A percentile compares a stretch with the other conserved stretches of the same genome.
Evolutionary conservation across 371 early-diverging fungal genomes (phyloP).

Genomic region (Mucor sp.): DNA sequence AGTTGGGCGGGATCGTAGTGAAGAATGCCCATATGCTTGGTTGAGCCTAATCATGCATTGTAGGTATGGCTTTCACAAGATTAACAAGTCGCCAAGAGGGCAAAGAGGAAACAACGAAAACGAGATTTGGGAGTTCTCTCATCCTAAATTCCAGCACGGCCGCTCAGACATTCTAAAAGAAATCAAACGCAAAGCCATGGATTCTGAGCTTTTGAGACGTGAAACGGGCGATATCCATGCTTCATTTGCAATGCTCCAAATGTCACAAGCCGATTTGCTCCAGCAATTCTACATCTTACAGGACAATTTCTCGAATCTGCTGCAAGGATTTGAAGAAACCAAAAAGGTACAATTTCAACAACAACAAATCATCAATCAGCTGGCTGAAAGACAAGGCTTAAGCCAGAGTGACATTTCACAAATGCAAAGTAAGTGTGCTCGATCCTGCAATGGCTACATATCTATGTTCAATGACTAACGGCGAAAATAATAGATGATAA

Average conservation of each 20-base stretch:
- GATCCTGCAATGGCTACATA: neutral
- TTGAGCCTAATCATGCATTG: neutral
- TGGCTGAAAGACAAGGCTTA: conserved; percentile 25
- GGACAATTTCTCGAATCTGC: conserved; percentile 61
- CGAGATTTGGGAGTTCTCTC: conserved; percentile 57
- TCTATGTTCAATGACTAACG: neutral
- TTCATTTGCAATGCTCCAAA: conserved; percentile 67
- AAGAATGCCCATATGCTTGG: neutral
- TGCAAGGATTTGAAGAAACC: conserved; percentile 66
- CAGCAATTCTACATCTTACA: conserved; percentile 66
- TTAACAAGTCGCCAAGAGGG: conserved; percentile 66
- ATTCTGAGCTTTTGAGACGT: conserved; percentile 68
- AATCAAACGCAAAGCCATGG: conserved; percentile 65
- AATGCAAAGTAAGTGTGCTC: conserved; percentile 2
- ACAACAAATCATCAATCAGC: conserved; percentile 44
- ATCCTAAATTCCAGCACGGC: conserved; percentile 46
- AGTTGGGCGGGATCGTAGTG: neutral
- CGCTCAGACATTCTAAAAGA: conserved; percentile 47
- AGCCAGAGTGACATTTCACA: conserved; percentile 1
- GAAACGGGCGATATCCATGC: conserved; percentile 71
- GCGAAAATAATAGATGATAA: neutral
- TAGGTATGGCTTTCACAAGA: conserved; percentile 63
- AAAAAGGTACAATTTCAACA: conserved; percentile 58
- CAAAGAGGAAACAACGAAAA: conserved; percentile 68
- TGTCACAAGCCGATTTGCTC: conserved; percentile 65